A percentile compares a stretch with the other conserved stretches of the same genome.
Evolutionary conservation across 108 stramenopile species (phyloP).

Genomic region (Fistulifera solaris): DNA sequence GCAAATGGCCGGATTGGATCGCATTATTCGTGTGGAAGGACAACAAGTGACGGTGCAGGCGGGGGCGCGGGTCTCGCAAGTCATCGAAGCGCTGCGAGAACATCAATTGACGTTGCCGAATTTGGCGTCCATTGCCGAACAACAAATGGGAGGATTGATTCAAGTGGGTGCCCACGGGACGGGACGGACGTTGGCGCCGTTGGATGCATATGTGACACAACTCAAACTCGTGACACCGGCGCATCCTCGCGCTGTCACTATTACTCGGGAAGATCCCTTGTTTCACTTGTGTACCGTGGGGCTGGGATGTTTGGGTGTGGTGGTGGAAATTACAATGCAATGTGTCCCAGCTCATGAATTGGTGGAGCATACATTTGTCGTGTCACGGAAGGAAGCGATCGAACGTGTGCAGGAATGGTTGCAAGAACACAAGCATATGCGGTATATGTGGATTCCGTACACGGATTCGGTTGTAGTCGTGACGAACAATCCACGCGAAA

Average conservation of each 20-base stretch:
- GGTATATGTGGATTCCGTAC: constrained; percentile 99
- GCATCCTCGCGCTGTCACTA: constrained; percentile 37
- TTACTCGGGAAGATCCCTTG: constrained; percentile 46
- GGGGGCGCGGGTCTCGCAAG: constrained; percentile 81
- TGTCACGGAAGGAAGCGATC: constrained; percentile 71
- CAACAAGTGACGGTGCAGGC: constrained; percentile 89
- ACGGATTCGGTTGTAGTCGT: constrained; percentile 93
- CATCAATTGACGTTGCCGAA: constrained; percentile 90
- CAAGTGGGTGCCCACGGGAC: constrained; percentile 97
- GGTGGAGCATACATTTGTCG: constrained; percentile 82
- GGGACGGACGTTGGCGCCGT: constrained; percentile 84
- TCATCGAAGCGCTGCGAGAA: constrained; percentile 56
- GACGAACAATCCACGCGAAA: constrained; percentile 76
- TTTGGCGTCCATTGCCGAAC: constrained; percentile 93
- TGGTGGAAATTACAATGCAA: constrained; percentile 85
- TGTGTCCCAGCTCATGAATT: constrained; percentile 87
- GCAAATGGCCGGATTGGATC: constrained; percentile 78
- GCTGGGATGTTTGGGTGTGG: constrained; percentile 91
- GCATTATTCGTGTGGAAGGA: constrained; percentile 58
- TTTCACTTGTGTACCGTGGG: constrained; percentile 87
- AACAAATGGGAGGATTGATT: constrained; percentile 94
- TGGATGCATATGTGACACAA: constrained; percentile 87
- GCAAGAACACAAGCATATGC: constrained; percentile 82
- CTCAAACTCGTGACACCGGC: constrained; percentile 90
- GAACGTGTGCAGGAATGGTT: constrained; percentile 46